Percentiles rank a stretch among this genome's conserved stretches.
These are phyloP conservation scores for Suhomyces sp. DNA, from an alignment of 805 yeast species.

Conservation along the genomic window DNA sequence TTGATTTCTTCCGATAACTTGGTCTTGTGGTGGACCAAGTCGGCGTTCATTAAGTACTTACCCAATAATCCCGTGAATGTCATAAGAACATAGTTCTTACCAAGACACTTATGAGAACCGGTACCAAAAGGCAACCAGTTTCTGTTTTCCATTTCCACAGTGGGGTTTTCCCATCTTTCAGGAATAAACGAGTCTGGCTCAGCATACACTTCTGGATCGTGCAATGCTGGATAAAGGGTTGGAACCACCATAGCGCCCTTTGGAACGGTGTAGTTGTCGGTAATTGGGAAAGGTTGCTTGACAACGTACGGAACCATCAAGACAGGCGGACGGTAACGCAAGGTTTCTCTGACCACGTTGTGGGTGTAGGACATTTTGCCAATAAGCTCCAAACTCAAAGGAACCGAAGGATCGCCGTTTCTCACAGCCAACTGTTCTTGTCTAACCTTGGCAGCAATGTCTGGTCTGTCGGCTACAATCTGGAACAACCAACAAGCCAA, in stretches of 20 bases:
- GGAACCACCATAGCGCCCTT: constrained; percentile 98
- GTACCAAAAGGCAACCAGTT: constrained; percentile 97
- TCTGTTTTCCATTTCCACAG: constrained; percentile 71
- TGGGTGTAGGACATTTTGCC: constrained; percentile 85
- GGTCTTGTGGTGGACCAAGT: constrained; percentile 80
- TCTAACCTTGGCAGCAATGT: constrained; percentile 78
- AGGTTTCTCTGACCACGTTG: constrained; percentile 87
- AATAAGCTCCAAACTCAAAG: constrained; percentile 67
- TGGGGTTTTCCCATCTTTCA: constrained; percentile 91
- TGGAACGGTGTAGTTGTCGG: constrained; percentile 85
- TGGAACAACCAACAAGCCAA: constrained; percentile 98
- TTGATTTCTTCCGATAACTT: constrained; percentile 85
- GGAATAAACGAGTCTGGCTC: constrained; percentile 94
- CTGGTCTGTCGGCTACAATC: constrained; percentile 93
- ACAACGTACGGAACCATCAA: constrained; percentile 96
- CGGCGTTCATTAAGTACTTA: constrained; percentile 77
- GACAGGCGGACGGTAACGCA: constrained; percentile 96
- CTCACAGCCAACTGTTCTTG: constrained; percentile 88
- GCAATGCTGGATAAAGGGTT: constrained; percentile 90
- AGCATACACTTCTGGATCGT: constrained; percentile 95
- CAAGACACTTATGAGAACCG: constrained; percentile 95
- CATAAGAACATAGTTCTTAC: constrained; percentile 90
- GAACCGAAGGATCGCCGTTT: constrained; percentile 64
- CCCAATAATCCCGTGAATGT: constrained; percentile 88
- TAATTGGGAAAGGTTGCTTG: constrained; percentile 80